phyloP scores from a whole-genome alignment of 148 eudicot genomes.

The Rhododendron simsii region DNA sequence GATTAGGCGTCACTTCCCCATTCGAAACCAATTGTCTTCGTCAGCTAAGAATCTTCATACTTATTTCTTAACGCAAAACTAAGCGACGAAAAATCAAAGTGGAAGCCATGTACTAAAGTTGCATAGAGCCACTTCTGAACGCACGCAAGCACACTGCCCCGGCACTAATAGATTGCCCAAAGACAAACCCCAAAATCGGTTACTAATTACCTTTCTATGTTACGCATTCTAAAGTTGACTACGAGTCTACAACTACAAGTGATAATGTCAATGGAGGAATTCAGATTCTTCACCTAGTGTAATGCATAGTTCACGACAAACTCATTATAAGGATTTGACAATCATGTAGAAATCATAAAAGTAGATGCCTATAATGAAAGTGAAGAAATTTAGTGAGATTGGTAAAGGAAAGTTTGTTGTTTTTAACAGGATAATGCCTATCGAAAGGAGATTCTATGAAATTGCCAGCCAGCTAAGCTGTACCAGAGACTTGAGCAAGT shows the following conservation, averaged over 20 bases:
- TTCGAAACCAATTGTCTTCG: not conserved
- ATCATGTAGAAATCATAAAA: not conserved
- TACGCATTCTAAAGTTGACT: not conserved
- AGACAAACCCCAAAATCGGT: not conserved
- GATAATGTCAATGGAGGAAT: not conserved
- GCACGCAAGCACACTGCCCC: not conserved
- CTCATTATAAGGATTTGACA: not conserved
- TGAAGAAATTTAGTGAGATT: not conserved
- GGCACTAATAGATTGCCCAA: not conserved
- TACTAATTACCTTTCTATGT: not conserved
- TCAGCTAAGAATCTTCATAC: not conserved
- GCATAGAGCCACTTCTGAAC: not conserved
- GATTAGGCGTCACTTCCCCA: slow-evolving; percentile 11
- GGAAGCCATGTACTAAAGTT: not conserved
- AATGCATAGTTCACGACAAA: not conserved
- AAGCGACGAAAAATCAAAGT: not conserved
- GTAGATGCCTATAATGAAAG: not conserved
- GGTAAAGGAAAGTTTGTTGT: not conserved
- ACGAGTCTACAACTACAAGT: not conserved
- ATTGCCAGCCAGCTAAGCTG: not conserved
- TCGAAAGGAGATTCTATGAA: not conserved
- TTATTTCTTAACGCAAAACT: not conserved
- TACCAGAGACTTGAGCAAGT: not conserved
- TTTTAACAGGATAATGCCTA: not conserved
- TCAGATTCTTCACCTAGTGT: not conserved